A percentile compares a stretch with the other conserved stretches of the same genome.
These are phyloP conservation scores for Aeminium ludgeri DNA, from an alignment of 495 filamentous ascomycete species.

Conservation along the genomic window DNA sequence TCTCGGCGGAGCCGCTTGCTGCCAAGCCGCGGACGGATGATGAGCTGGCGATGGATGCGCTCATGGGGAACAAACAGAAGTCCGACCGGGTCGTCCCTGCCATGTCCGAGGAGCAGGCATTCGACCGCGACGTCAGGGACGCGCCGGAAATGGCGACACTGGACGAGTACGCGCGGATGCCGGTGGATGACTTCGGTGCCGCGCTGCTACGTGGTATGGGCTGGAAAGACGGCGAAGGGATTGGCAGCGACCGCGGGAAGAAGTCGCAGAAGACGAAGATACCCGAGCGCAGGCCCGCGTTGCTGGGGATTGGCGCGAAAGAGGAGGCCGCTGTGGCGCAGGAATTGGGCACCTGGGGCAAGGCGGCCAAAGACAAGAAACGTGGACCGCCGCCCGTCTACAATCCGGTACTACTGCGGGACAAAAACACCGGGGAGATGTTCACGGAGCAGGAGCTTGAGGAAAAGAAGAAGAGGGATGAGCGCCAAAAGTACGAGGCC, in stretches of 20 bases:
- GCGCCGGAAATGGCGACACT: slow-evolving; percentile 59
- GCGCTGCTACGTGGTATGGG: slow-evolving; percentile 81
- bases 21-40: slow-evolving; percentile 38
- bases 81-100: slow-evolving; percentile 47
- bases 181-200: slow-evolving; percentile 86
- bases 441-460: slow-evolving; percentile 47
- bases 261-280: slow-evolving; percentile 30
- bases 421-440: slow-evolving; percentile 48
- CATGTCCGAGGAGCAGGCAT: slow-evolving; percentile 48
- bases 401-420: slow-evolving; percentile 48
- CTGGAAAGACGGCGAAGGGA: slow-evolving; percentile 70
- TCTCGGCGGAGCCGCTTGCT: neutral
- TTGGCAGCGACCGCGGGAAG: slow-evolving; percentile 37
- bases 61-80: slow-evolving; percentile 44
- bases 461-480: slow-evolving; percentile 29
- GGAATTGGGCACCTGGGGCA: slow-evolving; percentile 61
- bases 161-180: slow-evolving; percentile 72
- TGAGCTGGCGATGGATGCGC: slow-evolving; percentile 61
- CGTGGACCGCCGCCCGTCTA: slow-evolving; percentile 40
- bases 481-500: slow-evolving; percentile 23
- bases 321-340: slow-evolving; percentile 51
- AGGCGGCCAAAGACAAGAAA: slow-evolving; percentile 42
- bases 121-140: slow-evolving; percentile 46
- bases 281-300: slow-evolving; percentile 52
- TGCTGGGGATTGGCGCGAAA: slow-evolving; percentile 75